Percentiles rank a stretch among this genome's conserved stretches.
Conservation (phyloP, 495 filamentous ascomycete genomes). For the Penicillium herquei region DNA sequence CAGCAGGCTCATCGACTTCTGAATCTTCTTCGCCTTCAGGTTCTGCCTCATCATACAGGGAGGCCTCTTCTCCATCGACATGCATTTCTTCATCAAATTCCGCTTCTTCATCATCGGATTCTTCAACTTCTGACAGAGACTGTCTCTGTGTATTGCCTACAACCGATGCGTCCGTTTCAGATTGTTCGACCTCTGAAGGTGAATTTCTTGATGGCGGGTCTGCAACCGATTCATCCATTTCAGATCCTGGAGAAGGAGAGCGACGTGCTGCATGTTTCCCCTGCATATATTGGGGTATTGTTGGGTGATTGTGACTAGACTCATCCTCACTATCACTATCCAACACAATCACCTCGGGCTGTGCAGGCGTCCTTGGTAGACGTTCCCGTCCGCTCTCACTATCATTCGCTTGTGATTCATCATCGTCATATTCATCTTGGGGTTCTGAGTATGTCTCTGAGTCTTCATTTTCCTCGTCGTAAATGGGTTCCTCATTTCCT, state of each 20-base stretch:
- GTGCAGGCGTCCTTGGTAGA: slow-evolving; percentile 6
- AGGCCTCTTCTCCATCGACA: background rate
- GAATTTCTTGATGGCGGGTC: no score
- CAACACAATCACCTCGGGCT: slow-evolving; percentile 40
- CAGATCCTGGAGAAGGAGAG: background rate
- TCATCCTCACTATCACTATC: slow-evolving; percentile 49
- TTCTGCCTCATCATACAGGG: no score
- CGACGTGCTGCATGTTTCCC: background rate
- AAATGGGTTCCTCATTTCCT: background rate
- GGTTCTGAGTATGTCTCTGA: slow-evolving; percentile 1
- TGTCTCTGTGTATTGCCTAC: no score
- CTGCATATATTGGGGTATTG: background rate
- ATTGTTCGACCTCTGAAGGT: no score
- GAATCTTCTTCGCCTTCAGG: background rate
- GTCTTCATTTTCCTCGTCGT: background rate
- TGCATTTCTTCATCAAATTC: slow-evolving; percentile 5
- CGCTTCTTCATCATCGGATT: background rate
- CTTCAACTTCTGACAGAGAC: background rate
- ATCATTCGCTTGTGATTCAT: slow-evolving; percentile 2
- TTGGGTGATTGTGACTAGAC: slow-evolving; percentile 11
- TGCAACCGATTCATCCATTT: no score
- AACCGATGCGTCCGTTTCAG: no score
- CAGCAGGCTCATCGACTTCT: slow-evolving; percentile 6
- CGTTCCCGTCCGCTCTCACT: slow-evolving; percentile 7
- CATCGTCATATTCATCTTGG: slow-evolving; percentile 22